Conservation (phyloP, 257 asterid species). For the Haberlea rhodopensis region DNA sequence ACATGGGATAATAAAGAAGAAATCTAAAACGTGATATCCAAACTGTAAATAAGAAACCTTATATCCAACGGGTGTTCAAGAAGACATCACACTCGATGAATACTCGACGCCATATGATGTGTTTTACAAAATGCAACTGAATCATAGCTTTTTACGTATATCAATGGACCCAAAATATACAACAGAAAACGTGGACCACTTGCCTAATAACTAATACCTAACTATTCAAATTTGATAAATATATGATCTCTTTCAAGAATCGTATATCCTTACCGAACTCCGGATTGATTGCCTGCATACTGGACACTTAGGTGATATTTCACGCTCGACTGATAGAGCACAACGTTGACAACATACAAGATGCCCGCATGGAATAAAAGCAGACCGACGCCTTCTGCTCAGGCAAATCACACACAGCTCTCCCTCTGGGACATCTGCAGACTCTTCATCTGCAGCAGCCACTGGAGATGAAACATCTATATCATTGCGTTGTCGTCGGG, state of each 20-base stretch:
- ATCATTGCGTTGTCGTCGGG: slow-evolving; percentile 37
- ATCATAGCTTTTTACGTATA: not conserved
- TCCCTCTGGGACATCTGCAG: slow-evolving; percentile 66
- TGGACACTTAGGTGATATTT: slow-evolving; percentile 69
- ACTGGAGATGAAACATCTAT: slow-evolving; percentile 30
- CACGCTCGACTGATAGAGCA: slow-evolving; percentile 73
- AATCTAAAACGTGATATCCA: no score
- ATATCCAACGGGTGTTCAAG: no score
- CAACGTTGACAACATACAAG: slow-evolving; percentile 84
- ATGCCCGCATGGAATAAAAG: slow-evolving; percentile 93
- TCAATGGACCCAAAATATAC: not conserved
- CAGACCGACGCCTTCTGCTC: slow-evolving; percentile 72
- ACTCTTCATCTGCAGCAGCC: slow-evolving; percentile 55
- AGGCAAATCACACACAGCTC: slow-evolving; percentile 86
- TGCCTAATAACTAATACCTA: not conserved
- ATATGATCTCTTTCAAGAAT: slow-evolving; percentile 40
- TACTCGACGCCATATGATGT: no score
- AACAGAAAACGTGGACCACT: not conserved
- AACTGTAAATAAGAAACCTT: no score
- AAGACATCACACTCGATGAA: no score
- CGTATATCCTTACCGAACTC: slow-evolving; percentile 66
- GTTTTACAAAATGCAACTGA: not conserved
- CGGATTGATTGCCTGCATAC: slow-evolving; percentile 78
- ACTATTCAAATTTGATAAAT: no score
- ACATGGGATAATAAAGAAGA: no score